Percentiles rank a stretch among this genome's conserved stretches.
Conservation (phyloP, 192 early-diverging fungal species). For the Haplosporangium gracile region DNA sequence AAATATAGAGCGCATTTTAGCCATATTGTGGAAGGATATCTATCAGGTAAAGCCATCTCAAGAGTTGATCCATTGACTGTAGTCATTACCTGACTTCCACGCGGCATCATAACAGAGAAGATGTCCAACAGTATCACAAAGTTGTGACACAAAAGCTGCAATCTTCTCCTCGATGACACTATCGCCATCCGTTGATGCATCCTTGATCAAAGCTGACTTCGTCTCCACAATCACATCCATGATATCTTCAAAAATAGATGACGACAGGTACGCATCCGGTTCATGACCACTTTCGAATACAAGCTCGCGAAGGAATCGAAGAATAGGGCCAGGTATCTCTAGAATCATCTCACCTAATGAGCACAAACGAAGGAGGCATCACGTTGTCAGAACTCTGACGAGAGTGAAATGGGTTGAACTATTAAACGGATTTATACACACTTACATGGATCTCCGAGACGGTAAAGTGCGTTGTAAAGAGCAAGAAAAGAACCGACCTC, state of each 20-base stretch:
- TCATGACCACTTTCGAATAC: constrained; percentile 37
- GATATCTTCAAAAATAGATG: constrained; percentile 35
- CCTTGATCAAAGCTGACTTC: neutral
- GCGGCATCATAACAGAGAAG: constrained; percentile 45
- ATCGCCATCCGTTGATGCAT: neutral
- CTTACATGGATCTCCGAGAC: constrained; percentile 30
- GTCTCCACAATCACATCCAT: constrained; percentile 25
- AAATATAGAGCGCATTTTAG: neutral
- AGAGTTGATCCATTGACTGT: neutral
- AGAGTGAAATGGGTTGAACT: neutral
- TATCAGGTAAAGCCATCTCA: neutral
- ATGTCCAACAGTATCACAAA: constrained; percentile 28
- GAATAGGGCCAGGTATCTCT: constrained; percentile 16
- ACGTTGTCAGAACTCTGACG: neutral
- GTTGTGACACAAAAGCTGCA: constrained; percentile 12
- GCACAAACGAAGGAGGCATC: neutral
- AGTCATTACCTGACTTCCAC: constrained; percentile 38
- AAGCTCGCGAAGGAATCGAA: constrained; percentile 24
- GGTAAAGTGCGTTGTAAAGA: constrained; percentile 33
- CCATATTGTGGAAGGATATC: neutral
- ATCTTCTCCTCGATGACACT: neutral
- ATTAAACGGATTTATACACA: neutral
- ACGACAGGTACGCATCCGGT: constrained; percentile 22
- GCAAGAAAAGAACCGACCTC: constrained; percentile 16
- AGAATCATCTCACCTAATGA: constrained; percentile 34